phyloP scores from a whole-genome alignment of 2,329 filamentous ascomycete genomes.

The Cordyceps fumosorosea region DNA sequence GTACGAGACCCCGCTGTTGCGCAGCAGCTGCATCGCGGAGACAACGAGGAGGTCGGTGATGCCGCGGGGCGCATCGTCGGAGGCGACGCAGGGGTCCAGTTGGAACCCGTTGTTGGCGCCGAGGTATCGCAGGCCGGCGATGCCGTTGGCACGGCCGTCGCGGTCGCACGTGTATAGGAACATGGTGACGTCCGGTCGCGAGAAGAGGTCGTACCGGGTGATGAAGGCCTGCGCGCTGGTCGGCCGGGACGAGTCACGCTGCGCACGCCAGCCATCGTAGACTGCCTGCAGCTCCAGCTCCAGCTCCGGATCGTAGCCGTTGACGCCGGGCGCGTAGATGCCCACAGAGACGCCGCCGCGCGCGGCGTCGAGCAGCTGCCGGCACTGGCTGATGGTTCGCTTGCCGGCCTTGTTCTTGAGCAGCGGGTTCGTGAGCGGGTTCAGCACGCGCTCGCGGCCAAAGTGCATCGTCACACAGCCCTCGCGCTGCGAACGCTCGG shows the following conservation, averaged over 20 bases:
- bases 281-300: conserved; percentile 16
- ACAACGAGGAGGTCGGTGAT: conserved; percentile 20
- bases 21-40: conserved; percentile 17
- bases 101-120: conserved; percentile 18
- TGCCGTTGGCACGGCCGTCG: conserved; percentile 15
- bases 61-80: conserved; percentile 20
- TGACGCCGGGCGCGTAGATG: conserved; percentile 7
- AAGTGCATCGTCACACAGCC: conserved; percentile 17
- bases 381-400: conserved; percentile 18
- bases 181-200: conserved; percentile 15
- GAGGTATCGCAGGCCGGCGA: conserved; percentile 17
- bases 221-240: conserved; percentile 17
- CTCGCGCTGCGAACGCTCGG: conserved; percentile 8
- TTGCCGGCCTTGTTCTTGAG: conserved; percentile 17
- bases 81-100: conserved; percentile 19
- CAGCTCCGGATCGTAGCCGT: conserved; percentile 13
- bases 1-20: conserved; percentile 16
- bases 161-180: conserved; percentile 15
- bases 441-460: conserved; percentile 17
- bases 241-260: conserved; percentile 11
- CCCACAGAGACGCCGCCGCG: conserved; percentile 15
- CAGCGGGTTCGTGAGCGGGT: conserved; percentile 17
- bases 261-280: conserved; percentile 17
- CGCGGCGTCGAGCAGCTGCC: conserved; percentile 17
- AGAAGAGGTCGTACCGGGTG: conserved; percentile 18